These are phyloP conservation scores for Garcia nutans DNA, from an alignment of 345 rosid species.

Conservation along the genomic window DNA sequence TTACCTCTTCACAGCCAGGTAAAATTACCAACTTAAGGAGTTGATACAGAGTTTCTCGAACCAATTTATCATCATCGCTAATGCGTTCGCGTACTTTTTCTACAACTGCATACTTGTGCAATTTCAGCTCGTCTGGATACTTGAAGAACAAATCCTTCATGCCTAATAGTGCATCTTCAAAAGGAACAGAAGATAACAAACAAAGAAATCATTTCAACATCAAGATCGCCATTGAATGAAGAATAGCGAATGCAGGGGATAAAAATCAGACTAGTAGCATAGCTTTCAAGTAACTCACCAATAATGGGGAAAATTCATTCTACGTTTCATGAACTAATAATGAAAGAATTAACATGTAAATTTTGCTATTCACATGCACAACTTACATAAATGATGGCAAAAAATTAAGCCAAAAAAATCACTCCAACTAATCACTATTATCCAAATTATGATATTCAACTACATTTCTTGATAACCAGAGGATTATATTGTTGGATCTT, in stretches of 20 bases:
- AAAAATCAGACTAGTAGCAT: background rate
- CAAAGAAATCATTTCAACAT: background rate
- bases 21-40: conserved; percentile 60
- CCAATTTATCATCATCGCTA: conserved; percentile 60
- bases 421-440: background rate
- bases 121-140: conserved; percentile 64
- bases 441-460: background rate
- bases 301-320: background rate
- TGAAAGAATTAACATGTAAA: background rate
- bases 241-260: background rate
- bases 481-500: background rate
- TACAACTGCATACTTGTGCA: conserved; percentile 52
- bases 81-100: conserved; percentile 69
- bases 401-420: background rate
- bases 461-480: background rate
- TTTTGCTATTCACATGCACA: background rate
- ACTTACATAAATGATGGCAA: background rate
- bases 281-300: background rate
- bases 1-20: conserved; percentile 75
- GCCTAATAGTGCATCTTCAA: conserved; percentile 74
- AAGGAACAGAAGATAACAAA: conserved; percentile 17
- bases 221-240: background rate
- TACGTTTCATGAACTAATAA: background rate
- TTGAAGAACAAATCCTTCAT: conserved; percentile 61
- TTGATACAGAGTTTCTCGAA: conserved; percentile 58